Conservation (phyloP, 163 green algal species). For the Scenedesmus sp. region DNA sequence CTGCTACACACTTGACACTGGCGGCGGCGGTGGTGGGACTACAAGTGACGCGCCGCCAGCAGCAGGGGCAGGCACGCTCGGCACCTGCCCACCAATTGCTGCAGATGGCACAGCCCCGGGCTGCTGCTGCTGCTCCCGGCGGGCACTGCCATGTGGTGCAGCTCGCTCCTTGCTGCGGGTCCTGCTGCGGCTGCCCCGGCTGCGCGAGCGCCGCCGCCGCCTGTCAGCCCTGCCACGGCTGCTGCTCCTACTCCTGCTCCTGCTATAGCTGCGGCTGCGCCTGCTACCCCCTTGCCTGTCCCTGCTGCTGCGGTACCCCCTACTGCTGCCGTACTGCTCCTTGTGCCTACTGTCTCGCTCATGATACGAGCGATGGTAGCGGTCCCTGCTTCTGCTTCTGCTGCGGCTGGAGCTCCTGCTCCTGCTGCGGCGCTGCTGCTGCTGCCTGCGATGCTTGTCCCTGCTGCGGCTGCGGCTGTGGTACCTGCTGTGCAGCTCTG, state of each 20-base stretch:
- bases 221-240: neutral
- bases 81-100: neutral
- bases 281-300: neutral
- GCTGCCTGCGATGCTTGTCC: no score
- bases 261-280: neutral
- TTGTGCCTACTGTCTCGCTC: neutral
- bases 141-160: neutral
- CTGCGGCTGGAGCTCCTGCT: neutral
- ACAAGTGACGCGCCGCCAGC: neutral
- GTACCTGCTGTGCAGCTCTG: constrained; percentile 5
- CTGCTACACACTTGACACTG: neutral
- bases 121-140: neutral
- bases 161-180: neutral
- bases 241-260: neutral
- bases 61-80: neutral
- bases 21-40: neutral
- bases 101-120: neutral
- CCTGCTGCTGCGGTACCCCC: neutral
- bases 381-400: constrained; percentile 26
- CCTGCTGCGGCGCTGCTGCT: constrained; percentile 25
- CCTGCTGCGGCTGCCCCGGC: constrained; percentile 2
- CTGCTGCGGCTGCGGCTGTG: neutral
- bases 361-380: neutral
- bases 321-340: neutral
- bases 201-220: neutral